Base-by-base conservation (phyloP, 345 rosid species). In the Excoecaria cochinchinensis region DNA sequence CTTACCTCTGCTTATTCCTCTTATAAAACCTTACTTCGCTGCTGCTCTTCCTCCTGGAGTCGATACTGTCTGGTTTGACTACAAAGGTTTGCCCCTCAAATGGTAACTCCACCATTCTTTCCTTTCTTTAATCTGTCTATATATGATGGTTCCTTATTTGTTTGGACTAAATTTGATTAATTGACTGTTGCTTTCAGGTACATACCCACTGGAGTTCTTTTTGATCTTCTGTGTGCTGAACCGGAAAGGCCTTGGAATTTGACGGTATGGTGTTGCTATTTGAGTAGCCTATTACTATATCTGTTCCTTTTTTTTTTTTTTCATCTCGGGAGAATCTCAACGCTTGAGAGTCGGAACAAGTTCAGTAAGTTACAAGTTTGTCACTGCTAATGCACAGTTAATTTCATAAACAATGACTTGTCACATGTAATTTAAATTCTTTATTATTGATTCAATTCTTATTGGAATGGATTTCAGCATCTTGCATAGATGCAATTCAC, bases 181-280 rank as follows among this genome's bases (percentile, higher is more conserved):
- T 21, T 51, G 14, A 15, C 21, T 74, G 69, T 48, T 76, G 39
- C 12, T 51, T 50, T 8, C 42, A 92, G 99, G 99, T 86, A 89
- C 75, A 87, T 89, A 74, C 99, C 99, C 0, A 92, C 97, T 6
- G 99, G 98, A 16, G 94, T 88, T 75, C 97, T 95, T 57, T 95
- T 91, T 72, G 99, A 95, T 82, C 97, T 92, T 86, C 79, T 92
- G 0, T 95, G 97, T 36, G 80, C 91, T 1, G 91, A 92, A 76
- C 98, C 97, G 0, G 92, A 91, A 85, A 82, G 98, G 77, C 99
- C 98, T 67, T 92, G 99, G 99, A 91, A 91, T 84, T 84, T 95
- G 79, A 92, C 99, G 73, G 99, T 95, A 78, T 69, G 53, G 48
- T 44, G 8, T 44, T 6, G 48, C 8, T 44, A 31, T 44, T 8